phyloP scores from a whole-genome alignment of 2,329 filamentous ascomycete genomes.

The Septoria petroselini region DNA sequence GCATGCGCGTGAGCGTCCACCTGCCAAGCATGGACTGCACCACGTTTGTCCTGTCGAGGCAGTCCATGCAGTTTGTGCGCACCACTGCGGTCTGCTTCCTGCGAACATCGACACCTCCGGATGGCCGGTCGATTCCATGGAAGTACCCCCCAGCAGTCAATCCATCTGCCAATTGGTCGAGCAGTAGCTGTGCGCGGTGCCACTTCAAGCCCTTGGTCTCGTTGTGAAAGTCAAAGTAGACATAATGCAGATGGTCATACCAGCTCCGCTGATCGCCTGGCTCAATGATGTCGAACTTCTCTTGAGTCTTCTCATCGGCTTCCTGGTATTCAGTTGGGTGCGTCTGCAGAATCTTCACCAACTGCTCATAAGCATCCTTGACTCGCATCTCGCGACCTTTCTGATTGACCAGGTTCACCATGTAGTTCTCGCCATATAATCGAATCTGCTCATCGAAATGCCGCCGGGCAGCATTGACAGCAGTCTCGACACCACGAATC shows the following conservation, averaged over 20 bases:
- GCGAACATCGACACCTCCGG: slow-evolving; percentile 74
- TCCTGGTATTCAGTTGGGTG: slow-evolving; percentile 64
- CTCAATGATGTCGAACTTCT: slow-evolving; percentile 80
- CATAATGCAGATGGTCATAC: slow-evolving; percentile 84
- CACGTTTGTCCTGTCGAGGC: slow-evolving; percentile 94
- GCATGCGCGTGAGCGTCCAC: slow-evolving; percentile 82
- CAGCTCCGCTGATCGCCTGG: slow-evolving; percentile 57
- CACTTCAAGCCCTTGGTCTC: slow-evolving; percentile 94
- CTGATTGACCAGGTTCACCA: slow-evolving; percentile 96
- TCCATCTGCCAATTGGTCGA: slow-evolving; percentile 76
- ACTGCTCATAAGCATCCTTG: slow-evolving; percentile 90
- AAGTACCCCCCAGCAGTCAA: slow-evolving; percentile 84
- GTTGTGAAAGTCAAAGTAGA: slow-evolving; percentile 98
- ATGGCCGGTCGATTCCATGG: slow-evolving; percentile 81
- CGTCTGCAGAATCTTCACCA: slow-evolving; percentile 73
- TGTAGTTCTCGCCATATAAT: slow-evolving; percentile 92
- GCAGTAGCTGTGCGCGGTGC: slow-evolving; percentile 82
- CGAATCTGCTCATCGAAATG: slow-evolving; percentile 94
- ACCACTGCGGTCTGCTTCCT: slow-evolving; percentile 84
- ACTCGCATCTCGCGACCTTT: slow-evolving; percentile 85
- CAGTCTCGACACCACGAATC: slow-evolving; percentile 78
- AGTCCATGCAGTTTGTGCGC: slow-evolving; percentile 99
- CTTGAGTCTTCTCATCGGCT: slow-evolving; percentile 61
- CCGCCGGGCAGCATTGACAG: slow-evolving; percentile 71
- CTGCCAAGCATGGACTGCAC: slow-evolving; percentile 96